Conservation (phyloP, 331 rosid genomes). For the Pyracantha coccinea region DNA sequence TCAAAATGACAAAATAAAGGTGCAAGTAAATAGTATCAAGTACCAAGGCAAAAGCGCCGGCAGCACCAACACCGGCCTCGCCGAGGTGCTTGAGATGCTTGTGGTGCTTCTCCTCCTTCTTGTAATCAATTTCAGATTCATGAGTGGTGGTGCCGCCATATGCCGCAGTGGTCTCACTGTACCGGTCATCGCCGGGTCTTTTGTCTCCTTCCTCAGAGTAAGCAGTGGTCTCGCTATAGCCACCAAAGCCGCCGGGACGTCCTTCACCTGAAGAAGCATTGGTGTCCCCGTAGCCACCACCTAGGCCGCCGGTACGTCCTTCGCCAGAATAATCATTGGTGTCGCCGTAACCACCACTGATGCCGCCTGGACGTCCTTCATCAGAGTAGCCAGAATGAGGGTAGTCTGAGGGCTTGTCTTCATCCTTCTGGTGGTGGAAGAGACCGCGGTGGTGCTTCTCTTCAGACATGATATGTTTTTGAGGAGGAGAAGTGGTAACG, state of each 20-base stretch:
- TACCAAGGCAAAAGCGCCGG: conserved; percentile 79
- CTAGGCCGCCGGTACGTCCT: not conserved
- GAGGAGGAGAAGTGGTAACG: not conserved
- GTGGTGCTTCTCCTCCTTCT: conserved; percentile 71
- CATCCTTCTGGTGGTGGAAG: conserved; percentile 51
- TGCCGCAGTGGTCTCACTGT: not conserved
- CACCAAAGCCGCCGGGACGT: not conserved
- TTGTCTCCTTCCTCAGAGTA: not conserved
- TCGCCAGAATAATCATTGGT: not conserved
- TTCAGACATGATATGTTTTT: conserved; percentile 33
- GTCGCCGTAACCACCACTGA: not conserved
- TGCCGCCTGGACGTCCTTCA: not conserved
- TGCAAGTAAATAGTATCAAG: too few species aligned
- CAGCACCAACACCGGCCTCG: conserved; percentile 44
- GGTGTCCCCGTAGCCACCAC: not conserved
- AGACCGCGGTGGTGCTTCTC: conserved; percentile 38
- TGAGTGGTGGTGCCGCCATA: not conserved
- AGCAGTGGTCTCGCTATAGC: not conserved
- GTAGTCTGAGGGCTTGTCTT: conserved; percentile 17
- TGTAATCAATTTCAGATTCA: conserved; percentile 23
- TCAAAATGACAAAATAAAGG: too few species aligned
- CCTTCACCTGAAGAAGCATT: not conserved
- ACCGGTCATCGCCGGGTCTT: not conserved
- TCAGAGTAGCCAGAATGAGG: not conserved
- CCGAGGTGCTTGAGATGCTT: conserved; percentile 53